These are phyloP conservation scores for Suillus brevipes DNA, from an alignment of 768 basidiomycete genomes.

Conservation along the genomic window DNA sequence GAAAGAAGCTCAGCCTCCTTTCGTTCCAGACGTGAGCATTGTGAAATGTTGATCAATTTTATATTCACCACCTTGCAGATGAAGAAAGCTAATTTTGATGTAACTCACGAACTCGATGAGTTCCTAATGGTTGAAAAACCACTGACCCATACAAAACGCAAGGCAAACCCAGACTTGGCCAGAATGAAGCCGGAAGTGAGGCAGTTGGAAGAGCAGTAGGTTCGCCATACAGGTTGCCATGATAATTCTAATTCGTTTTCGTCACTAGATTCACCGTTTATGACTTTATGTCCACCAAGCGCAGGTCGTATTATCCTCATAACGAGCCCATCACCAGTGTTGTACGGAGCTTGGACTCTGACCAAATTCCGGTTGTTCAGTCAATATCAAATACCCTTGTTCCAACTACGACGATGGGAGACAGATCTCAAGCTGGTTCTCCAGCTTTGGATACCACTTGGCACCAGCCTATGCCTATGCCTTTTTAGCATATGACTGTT, in stretches of 20 bases:
- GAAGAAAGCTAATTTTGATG: conserved; percentile 97
- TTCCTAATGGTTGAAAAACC: conserved; percentile 97
- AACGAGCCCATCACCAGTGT: conserved; percentile 58
- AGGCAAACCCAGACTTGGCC: conserved; percentile 80
- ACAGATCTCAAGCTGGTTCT: conserved; percentile 44
- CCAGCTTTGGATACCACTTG: conserved; percentile 32
- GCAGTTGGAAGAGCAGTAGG: conserved; percentile 90
- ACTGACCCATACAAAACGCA: conserved; percentile 91
- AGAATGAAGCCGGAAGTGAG: conserved; percentile 90
- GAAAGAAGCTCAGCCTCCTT: conserved; percentile 76
- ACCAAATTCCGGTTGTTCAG: conserved; percentile 29
- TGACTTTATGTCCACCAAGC: conserved; percentile 71
- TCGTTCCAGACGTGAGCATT: conserved; percentile 85
- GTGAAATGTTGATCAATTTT: neutral
- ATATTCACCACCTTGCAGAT: conserved; percentile 48
- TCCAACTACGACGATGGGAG: conserved; percentile 45
- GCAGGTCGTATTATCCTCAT: conserved; percentile 87
- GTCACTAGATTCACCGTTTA: conserved; percentile 79
- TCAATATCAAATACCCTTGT: conserved; percentile 41
- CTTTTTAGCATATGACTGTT: conserved; percentile 22
- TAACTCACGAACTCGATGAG: conserved; percentile 96
- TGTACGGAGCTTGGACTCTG: conserved; percentile 30
- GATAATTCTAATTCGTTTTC: conserved; percentile 9
- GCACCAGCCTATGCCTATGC: conserved; percentile 48
- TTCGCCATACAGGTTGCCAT: conserved; percentile 10